Evolutionary conservation across 1,284 basidiomycete genomes (phyloP).

Genomic region (Ganoderma sinense): DNA sequence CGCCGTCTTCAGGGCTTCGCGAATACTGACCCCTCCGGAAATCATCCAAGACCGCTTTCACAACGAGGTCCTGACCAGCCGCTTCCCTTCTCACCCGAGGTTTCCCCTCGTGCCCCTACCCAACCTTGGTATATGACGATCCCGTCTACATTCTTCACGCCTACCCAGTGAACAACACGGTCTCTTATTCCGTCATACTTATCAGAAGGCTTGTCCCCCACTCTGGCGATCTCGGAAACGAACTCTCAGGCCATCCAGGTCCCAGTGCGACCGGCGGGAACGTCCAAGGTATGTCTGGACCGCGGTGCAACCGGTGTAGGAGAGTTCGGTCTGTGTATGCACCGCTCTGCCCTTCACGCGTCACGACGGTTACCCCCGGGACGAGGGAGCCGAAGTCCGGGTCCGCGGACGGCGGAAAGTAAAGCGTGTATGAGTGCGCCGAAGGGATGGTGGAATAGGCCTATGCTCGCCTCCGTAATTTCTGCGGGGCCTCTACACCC

Average conservation of each 20-base stretch:
- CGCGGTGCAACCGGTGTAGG: background rate
- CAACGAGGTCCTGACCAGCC: no score
- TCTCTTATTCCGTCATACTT: background rate
- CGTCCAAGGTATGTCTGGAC: background rate
- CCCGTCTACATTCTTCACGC: background rate
- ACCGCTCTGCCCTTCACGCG: background rate
- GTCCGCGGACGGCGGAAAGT: background rate
- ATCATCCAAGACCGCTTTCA: no score
- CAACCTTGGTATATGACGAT: no score
- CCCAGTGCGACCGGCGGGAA: background rate
- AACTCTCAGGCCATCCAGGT: background rate
- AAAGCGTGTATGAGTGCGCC: background rate
- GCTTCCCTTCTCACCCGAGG: no score
- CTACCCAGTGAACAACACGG: background rate
- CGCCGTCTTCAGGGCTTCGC: no score
- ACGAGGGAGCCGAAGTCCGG: background rate
- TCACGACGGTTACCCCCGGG: background rate
- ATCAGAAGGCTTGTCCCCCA: background rate
- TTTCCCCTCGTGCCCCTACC: no score
- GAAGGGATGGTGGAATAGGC: background rate
- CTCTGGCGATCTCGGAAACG: background rate
- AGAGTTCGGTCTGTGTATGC: background rate
- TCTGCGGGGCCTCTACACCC: background rate
- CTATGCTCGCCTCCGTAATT: background rate
- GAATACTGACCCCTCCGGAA: no score